Evolutionary conservation across 768 basidiomycete species (phyloP), one percentile per base, ranked within the genome.

Genomic region (Leucogyrophana mollusca): DNA sequence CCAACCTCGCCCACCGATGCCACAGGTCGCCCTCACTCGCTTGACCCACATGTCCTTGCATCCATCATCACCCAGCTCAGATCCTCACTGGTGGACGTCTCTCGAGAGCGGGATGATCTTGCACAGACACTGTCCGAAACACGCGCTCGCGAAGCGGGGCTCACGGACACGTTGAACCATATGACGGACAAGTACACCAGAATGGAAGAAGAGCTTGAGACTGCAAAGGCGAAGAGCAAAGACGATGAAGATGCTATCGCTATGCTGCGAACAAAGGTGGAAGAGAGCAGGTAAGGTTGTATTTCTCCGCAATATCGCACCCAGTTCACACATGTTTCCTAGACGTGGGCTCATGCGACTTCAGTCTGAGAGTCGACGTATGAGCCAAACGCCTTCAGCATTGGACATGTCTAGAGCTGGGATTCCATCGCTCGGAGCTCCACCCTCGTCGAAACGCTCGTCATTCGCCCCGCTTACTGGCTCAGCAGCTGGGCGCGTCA

Each of bases 301-400:
- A 39, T 33, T 54, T 13, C 30, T 40, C 45, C 38, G 17, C 24
- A 17, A 34, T 14, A 27, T 24, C 25, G 32, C 47, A 55, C 24
- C 27, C 30, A 54, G 37, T 45, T 50, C n/a, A 38, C 34, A 36
- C 7, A 20, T 21, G 1, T 27, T 11, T 34, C 25, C 21, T 59
- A 90, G 90, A 56, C 85, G 90, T 36, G 90, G 88, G 20, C 73
- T 93, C 42, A 93, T 93, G 90, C 79, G 87, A 14, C 73, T 93
- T 8, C 90, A 93, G 60, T 80, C 82, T 8, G 89, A 93, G 63
- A 86, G 71, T 55, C 73, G 83, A 45, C 74, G 87, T 22, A 76
- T 79, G 52, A 85, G 83, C 60, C 68, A 71, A 21, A 69, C 73
- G 43, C 72, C 62, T 48, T 70, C 68, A 11, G 68, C 78, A 11